Percentiles rank a stretch among this genome's conserved stretches.
Conservation (phyloP, 306 rosid genomes). For the Quercus aquifolioides region DNA sequence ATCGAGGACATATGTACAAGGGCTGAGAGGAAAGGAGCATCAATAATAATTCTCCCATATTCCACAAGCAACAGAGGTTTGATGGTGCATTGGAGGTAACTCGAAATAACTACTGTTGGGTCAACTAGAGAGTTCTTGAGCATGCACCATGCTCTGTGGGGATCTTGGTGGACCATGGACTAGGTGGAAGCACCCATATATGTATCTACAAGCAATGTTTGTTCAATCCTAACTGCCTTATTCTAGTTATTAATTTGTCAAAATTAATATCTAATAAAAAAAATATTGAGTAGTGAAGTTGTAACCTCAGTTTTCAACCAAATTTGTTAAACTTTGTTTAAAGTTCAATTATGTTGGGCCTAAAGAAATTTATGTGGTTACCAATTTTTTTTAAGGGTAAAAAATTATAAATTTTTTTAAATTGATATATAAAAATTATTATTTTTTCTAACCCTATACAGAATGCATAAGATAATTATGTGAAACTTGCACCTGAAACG, state of each 20-base stretch:
- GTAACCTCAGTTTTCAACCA: too few relatives aligned
- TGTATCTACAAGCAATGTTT: slow-evolving; percentile 47
- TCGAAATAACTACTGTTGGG: slow-evolving; percentile 35
- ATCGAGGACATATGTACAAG: slow-evolving; percentile 38
- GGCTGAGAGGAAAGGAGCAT: slow-evolving; percentile 45
- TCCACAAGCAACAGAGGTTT: slow-evolving; percentile 55
- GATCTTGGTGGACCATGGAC: slow-evolving; percentile 61
- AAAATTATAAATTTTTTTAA: too few relatives aligned
- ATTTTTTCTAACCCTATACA: too few relatives aligned
- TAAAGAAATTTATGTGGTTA: too few relatives aligned
- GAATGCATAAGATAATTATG: too few relatives aligned
- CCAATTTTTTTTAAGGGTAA: too few relatives aligned
- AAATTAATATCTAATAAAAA: too few relatives aligned
- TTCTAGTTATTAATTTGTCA: slow-evolving; percentile 16
- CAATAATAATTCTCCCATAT: slow-evolving; percentile 59
- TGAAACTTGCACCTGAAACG: too few relatives aligned
- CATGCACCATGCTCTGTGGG: slow-evolving; percentile 65
- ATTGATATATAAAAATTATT: too few relatives aligned
- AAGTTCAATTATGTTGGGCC: too few relatives aligned
- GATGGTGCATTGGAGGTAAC: slow-evolving; percentile 52
- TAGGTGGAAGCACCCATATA: slow-evolving; percentile 54
- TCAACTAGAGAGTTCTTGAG: slow-evolving; percentile 45
- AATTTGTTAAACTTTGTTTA: too few relatives aligned
- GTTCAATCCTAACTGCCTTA: slow-evolving; percentile 27
- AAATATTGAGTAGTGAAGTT: too few relatives aligned